Evolutionary conservation across 75 land plant species (phyloP).

Genomic region (Sequoiadendron giganteum): DNA sequence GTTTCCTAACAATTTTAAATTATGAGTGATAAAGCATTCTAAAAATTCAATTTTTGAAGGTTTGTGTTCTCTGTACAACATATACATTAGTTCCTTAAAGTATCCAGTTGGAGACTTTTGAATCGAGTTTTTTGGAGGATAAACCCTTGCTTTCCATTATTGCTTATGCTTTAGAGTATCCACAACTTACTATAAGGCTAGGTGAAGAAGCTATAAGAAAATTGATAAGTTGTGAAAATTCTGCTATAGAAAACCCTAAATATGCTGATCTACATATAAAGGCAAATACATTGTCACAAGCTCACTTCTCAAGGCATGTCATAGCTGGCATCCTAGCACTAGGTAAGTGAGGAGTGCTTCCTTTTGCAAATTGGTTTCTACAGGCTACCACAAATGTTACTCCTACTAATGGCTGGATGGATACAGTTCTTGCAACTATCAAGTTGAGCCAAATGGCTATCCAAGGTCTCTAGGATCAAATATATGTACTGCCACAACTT

Average conservation of each 20-base stretch:
- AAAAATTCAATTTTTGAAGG: background rate
- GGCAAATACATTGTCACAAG: slow-evolving; percentile 85
- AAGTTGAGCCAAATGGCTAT: slow-evolving; percentile 95
- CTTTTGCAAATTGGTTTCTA: slow-evolving; percentile 75
- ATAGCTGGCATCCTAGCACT: too few species aligned
- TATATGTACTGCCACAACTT: slow-evolving; percentile 60
- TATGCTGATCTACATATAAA: slow-evolving; percentile 85
- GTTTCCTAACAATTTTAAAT: background rate
- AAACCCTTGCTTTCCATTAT: slow-evolving; percentile 24
- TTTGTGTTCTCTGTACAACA: background rate
- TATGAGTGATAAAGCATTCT: background rate
- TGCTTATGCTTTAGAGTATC: slow-evolving; percentile 82
- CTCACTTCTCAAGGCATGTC: slow-evolving; percentile 30
- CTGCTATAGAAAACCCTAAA: slow-evolving; percentile 81
- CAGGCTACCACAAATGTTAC: slow-evolving; percentile 98
- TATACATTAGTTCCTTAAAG: background rate
- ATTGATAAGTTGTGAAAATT: slow-evolving; percentile 78
- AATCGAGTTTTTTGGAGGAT: background rate
- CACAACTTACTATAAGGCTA: slow-evolving; percentile 75
- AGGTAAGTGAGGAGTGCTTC: slow-evolving; percentile 43
- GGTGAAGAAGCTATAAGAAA: slow-evolving; percentile 87
- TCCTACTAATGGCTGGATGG: slow-evolving; percentile 88
- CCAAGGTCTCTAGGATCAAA: slow-evolving; percentile 90
- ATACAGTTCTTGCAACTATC: slow-evolving; percentile 84
- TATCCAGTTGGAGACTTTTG: background rate